Conservation (phyloP, 371 early-diverging fungal genomes). For the Lichtheimia ramosa region DNA sequence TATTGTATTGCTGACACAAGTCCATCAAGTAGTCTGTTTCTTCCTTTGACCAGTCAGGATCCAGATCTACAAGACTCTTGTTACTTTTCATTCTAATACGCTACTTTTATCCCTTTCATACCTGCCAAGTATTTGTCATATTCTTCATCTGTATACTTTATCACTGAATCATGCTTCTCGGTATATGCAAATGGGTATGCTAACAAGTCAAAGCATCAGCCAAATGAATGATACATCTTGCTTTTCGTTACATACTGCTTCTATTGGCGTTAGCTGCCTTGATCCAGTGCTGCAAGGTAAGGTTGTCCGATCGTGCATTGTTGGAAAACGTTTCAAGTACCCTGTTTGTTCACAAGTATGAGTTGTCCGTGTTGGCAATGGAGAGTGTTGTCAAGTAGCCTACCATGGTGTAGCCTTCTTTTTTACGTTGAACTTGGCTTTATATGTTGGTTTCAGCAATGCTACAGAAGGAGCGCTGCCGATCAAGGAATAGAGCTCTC, state of each 20-base stretch:
- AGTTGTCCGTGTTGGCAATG: background rate
- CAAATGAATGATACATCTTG: background rate
- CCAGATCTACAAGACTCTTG: constrained; percentile 28
- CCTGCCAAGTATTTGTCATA: constrained; percentile 58
- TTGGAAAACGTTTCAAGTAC: constrained; percentile 67
- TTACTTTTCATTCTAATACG: too few relatives aligned
- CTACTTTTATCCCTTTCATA: constrained; percentile 21
- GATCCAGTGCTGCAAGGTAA: constrained; percentile 76
- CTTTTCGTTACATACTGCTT: constrained; percentile 10
- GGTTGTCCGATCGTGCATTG: constrained; percentile 73
- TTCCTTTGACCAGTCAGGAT: constrained; percentile 78
- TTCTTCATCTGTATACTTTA: constrained; percentile 69
- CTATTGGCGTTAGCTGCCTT: constrained; percentile 56
- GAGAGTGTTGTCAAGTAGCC: background rate
- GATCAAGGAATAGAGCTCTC: constrained; percentile 69
- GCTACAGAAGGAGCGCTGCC: constrained; percentile 71
- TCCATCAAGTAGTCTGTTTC: constrained; percentile 86
- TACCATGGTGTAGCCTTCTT: constrained; percentile 68
- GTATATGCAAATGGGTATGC: constrained; percentile 69
- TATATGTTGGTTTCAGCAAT: constrained; percentile 61
- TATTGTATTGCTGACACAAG: constrained; percentile 74
- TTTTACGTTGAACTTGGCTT: constrained; percentile 69
- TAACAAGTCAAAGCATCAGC: constrained; percentile 4
- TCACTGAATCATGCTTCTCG: constrained; percentile 58
- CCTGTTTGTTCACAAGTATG: constrained; percentile 42